Evolutionary conservation across 306 rosid genomes (phyloP), one percentile per base, ranked within the genome.

Genomic region (Acacia melanoxylon): DNA sequence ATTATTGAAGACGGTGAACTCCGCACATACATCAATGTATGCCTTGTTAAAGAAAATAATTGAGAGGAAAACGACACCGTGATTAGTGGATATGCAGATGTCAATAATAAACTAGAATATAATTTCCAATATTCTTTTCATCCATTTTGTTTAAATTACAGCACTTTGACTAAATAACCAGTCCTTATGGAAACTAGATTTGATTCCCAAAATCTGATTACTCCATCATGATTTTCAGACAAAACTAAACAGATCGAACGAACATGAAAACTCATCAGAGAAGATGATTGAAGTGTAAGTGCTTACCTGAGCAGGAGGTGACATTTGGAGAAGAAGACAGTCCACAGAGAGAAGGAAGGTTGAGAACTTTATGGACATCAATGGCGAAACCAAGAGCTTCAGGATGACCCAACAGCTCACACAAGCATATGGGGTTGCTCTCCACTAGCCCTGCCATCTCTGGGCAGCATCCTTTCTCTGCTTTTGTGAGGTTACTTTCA

Each of bases 391-490:
- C 94, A 15, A 15, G 5, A 45, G 41, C 46, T 6, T 51, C 83
- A 69, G 87, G 40, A 0, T 87, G 78, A 1, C 87, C 88, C 0
- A 95, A 83, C 61, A 95, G 54, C 54, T 84, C 3, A 78, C 98
- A 93, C 65, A 95, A 74, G 81, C 99, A 95, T 3, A 45, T 15
- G 0, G 98, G 95, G 71, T 73, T 78, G 74, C 69, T 79, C 3
- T 85, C 90, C 14, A 91, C 68, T 72, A 95, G 75, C 37, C 82
- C 78, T 16, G 91, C 91, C 7, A 93, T 81, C 80, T 89, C 95
- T 16, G 95, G 89, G 81, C 99, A 95, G 65, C 99, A 95, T 1
- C 76, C 88, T 85, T 89, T 90, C 8, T 89, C 94, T 58, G 99
- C 98, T 41, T 80, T 81, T 12, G 86, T 80, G 75, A 66, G 3